A percentile compares a stretch with the other conserved stretches of the same genome.
phyloP scores from a whole-genome alignment of 345 rosid genomes.

The thale cress (Arabidopsis thaliana) region DNA sequence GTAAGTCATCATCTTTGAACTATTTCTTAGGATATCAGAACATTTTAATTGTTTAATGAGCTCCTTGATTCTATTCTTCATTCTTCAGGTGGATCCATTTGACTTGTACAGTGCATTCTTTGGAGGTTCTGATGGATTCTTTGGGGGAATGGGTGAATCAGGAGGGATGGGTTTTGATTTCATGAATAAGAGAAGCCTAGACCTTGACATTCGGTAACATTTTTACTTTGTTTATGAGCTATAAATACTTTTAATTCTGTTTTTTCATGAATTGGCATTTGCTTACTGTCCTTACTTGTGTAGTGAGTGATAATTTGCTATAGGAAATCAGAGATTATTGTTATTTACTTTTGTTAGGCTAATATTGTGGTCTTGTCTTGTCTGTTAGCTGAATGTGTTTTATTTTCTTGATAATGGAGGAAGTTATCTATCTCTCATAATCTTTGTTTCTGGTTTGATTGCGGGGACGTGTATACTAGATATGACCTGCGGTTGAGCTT shows the following conservation, averaged over 20 bases:
- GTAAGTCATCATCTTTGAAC: slow-evolving; percentile 49
- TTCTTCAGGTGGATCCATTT: slow-evolving; percentile 82
- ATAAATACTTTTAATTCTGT: neutral
- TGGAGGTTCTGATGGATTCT: slow-evolving; percentile 76
- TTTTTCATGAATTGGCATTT: neutral
- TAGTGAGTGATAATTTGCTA: neutral
- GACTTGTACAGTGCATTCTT: slow-evolving; percentile 80
- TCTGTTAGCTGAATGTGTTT: slow-evolving; percentile 9
- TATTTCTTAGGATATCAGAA: neutral
- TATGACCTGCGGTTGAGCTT: slow-evolving; percentile 76
- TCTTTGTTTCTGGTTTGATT: slow-evolving; percentile 10
- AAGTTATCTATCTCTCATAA: neutral
- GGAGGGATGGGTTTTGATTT: slow-evolving; percentile 65
- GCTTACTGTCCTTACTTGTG: neutral
- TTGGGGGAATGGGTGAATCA: slow-evolving; percentile 61
- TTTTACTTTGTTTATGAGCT: slow-evolving; percentile 2
- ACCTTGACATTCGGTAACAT: slow-evolving; percentile 74
- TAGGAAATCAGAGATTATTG: neutral
- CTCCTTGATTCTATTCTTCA: neutral
- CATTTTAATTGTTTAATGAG: neutral
- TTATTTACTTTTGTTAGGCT: neutral
- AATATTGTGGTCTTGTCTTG: neutral
- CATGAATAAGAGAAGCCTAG: slow-evolving; percentile 55
- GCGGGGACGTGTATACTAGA: slow-evolving; percentile 47
- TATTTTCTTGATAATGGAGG: slow-evolving; percentile 14